phyloP scores from a whole-genome alignment of 345 rosid genomes.

The Limnanthes douglasii region DNA sequence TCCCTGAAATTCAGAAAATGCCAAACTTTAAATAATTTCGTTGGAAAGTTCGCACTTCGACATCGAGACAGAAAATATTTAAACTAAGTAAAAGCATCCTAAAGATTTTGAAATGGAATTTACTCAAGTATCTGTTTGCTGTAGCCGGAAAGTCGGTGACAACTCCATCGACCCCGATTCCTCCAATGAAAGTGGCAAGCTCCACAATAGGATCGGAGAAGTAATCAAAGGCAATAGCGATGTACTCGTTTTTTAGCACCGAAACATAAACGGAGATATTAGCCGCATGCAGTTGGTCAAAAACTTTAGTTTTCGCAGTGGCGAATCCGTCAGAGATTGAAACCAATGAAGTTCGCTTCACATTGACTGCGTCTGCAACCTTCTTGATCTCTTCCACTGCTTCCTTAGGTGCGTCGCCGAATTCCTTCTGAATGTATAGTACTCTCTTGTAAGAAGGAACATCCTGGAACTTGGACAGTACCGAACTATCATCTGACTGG shows the following conservation, averaged over 20 bases:
- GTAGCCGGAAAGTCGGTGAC: slow-evolving; percentile 73
- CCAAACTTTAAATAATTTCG: no score
- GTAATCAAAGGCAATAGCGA: slow-evolving; percentile 53
- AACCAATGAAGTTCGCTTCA: slow-evolving; percentile 28
- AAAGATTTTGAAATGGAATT: no score
- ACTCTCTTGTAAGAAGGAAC: slow-evolving; percentile 40
- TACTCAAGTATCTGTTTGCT: slow-evolving; percentile 53
- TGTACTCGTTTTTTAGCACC: slow-evolving; percentile 44
- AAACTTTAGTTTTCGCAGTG: slow-evolving; percentile 20
- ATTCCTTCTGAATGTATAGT: slow-evolving; percentile 21
- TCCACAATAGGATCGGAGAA: slow-evolving; percentile 53
- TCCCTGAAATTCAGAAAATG: no score
- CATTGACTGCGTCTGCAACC: slow-evolving; percentile 43
- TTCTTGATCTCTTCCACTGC: slow-evolving; percentile 50
- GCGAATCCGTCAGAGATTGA: slow-evolving; percentile 21
- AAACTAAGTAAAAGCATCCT: no score
- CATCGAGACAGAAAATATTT: no score
- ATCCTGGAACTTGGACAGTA: slow-evolving; percentile 32
- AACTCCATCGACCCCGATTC: slow-evolving; percentile 43
- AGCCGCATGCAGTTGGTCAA: slow-evolving; percentile 38
- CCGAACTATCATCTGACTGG: slow-evolving; percentile 65
- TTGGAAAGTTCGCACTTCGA: no score
- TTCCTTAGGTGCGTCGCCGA: slow-evolving; percentile 38
- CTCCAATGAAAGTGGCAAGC: slow-evolving; percentile 43
- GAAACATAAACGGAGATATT: slow-evolving; percentile 57